phyloP scores from a whole-genome alignment of 768 basidiomycete genomes.

The Lactarius vividus region DNA sequence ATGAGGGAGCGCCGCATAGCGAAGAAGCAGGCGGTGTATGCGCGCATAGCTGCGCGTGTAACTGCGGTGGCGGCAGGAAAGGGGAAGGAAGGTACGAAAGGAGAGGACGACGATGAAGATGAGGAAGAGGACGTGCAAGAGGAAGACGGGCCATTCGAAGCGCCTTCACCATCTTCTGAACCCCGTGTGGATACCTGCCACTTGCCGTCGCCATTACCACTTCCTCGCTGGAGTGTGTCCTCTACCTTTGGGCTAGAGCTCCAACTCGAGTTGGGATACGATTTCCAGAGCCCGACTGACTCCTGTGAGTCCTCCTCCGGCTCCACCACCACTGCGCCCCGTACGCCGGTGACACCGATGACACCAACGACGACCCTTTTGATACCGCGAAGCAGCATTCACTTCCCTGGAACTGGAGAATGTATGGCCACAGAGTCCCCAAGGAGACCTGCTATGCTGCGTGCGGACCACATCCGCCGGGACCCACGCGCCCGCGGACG shows the following conservation, averaged over 20 bases:
- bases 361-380: constrained; percentile 2
- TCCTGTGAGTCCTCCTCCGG: constrained; percentile 3
- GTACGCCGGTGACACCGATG: not conserved
- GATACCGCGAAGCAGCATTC: not conserved
- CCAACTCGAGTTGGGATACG: not conserved
- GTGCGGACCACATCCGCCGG: not conserved
- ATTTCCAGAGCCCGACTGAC: constrained; percentile 8
- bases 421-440: not conserved
- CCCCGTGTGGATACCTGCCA: not conserved
- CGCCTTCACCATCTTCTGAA: not conserved
- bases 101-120: constrained; percentile 5
- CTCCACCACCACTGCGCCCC: constrained; percentile 1
- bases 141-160: constrained; percentile 1
- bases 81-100: not conserved
- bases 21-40: constrained; percentile 9
- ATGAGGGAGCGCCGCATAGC: constrained; percentile 7
- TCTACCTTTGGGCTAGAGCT: not conserved
- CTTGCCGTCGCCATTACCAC: not conserved
- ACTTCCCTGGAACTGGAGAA: not conserved
- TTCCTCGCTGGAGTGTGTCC: not conserved
- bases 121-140: not conserved
- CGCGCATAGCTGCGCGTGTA: not conserved
- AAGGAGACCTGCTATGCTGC: not conserved
- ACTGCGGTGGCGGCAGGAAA: not conserved
- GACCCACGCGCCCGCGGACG: constrained; percentile 5